phyloP scores from a whole-genome alignment of 2,329 filamentous ascomycete species.

The Cordyceps pruinosa region DNA sequence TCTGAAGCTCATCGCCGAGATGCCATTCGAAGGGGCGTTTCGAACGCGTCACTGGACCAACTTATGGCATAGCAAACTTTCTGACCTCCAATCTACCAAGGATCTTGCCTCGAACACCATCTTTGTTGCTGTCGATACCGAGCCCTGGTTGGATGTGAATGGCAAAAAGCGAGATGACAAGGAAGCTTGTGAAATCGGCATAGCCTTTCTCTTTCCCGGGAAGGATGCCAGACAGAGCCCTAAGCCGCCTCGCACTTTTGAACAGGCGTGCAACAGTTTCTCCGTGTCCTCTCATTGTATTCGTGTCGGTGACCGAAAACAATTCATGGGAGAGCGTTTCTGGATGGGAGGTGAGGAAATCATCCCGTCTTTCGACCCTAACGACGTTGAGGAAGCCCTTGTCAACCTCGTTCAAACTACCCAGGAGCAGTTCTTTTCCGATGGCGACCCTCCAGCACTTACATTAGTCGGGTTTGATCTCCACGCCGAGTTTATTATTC shows the following conservation, averaged over 20 bases:
- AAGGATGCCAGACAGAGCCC: not conserved
- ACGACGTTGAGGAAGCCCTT: not conserved
- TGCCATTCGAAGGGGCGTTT: not conserved
- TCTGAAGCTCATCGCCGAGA: not conserved
- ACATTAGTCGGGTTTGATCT: constrained; percentile 9
- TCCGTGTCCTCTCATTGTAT: constrained; percentile 6
- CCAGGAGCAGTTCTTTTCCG: not conserved
- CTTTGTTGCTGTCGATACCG: constrained; percentile 8
- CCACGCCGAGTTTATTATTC: not conserved
- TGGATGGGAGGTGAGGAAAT: not conserved
- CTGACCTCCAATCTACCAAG: not conserved
- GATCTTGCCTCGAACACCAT: not conserved
- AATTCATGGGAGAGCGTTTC: not conserved
- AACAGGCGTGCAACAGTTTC: not conserved
- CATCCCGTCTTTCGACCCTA: not conserved
- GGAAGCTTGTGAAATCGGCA: constrained; percentile 1
- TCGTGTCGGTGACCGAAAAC: not conserved
- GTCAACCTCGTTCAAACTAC: constrained; percentile 2
- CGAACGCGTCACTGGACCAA: not conserved
- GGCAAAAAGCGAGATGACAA: not conserved
- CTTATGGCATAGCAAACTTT: not conserved
- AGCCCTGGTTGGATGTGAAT: constrained; percentile 1
- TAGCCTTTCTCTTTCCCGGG: not conserved
- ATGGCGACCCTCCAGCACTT: not conserved
- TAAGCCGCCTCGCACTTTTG: not conserved